Conservation (phyloP, 208 protist genomes). For the Acanthamoeba triangularis region DNA sequence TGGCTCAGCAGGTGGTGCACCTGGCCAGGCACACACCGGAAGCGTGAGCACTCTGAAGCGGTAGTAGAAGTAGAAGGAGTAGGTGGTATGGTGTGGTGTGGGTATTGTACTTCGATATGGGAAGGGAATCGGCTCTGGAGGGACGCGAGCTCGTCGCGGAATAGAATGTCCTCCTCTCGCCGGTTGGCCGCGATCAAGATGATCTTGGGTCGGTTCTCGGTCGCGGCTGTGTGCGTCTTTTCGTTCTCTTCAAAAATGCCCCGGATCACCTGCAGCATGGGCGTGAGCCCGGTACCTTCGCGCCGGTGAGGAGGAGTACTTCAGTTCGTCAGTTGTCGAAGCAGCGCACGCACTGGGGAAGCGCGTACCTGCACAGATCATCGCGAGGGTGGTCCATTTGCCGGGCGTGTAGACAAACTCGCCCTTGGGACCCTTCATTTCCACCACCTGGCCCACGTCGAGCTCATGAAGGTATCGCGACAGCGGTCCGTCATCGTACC, state of each 20-base stretch:
- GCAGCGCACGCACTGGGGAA: neutral
- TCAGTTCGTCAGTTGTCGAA: neutral
- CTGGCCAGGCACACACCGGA: neutral
- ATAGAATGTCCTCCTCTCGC: conserved; percentile 31
- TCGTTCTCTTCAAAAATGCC: neutral
- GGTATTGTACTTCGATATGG: neutral
- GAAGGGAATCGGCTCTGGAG: conserved; percentile 15
- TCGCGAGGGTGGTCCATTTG: neutral
- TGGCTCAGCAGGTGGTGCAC: conserved; percentile 19
- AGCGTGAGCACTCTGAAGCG: neutral
- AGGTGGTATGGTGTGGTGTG: neutral
- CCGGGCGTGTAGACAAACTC: neutral
- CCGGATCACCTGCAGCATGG: conserved; percentile 76
- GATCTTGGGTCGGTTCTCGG: neutral
- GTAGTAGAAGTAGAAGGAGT: neutral
- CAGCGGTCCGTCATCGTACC: neutral
- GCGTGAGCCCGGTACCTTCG: conserved; percentile 80
- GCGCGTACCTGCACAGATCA: neutral
- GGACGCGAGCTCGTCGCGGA: neutral
- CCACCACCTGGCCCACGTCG: conserved; percentile 17
- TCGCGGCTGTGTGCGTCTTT: neutral
- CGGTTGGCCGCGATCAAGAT: conserved; percentile 4
- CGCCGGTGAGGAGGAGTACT: neutral
- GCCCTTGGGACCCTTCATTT: conserved; percentile 14
- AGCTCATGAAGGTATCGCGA: neutral